Conservation (phyloP, 1,139 yeast genomes). For the Pichia sp. region DNA sequence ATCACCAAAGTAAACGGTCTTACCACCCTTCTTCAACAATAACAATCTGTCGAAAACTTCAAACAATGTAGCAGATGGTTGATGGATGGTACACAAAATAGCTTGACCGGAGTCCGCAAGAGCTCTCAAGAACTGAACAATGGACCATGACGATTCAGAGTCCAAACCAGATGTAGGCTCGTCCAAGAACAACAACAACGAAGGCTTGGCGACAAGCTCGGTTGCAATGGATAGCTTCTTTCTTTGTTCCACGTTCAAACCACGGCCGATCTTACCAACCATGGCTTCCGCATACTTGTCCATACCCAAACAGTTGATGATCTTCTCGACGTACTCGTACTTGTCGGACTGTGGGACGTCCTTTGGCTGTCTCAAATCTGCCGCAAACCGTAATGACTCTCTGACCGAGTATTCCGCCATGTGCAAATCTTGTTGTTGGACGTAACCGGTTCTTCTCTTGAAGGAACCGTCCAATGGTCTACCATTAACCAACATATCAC, state of each 20-base stretch:
- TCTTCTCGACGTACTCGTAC: conserved; percentile 41
- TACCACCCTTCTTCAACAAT: conserved; percentile 41
- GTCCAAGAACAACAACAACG: conserved; percentile 40
- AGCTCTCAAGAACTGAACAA: conserved; percentile 35
- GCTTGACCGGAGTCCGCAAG: conserved; percentile 45
- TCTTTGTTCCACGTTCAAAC: conserved; percentile 52
- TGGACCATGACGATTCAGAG: conserved; percentile 48
- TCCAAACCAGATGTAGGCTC: conserved; percentile 49
- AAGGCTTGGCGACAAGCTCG: conserved; percentile 44
- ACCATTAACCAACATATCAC: conserved; percentile 48
- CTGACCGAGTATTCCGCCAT: conserved; percentile 42
- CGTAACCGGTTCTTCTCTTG: conserved; percentile 48
- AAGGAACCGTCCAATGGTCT: conserved; percentile 36
- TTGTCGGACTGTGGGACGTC: conserved; percentile 39
- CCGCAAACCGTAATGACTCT: conserved; percentile 46
- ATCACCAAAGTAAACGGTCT: conserved; percentile 54
- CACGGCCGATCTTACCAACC: conserved; percentile 45
- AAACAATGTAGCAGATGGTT: conserved; percentile 49
- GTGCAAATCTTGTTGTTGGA: conserved; percentile 53
- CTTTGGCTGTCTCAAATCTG: conserved; percentile 43
- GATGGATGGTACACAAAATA: conserved; percentile 48
- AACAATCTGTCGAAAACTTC: conserved; percentile 40
- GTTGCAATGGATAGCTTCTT: conserved; percentile 34
- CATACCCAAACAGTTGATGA: conserved; percentile 43
- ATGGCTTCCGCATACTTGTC: conserved; percentile 44